phyloP scores from a whole-genome alignment of 352 stramenopile species.

The Phytophthora citrophthora region DNA sequence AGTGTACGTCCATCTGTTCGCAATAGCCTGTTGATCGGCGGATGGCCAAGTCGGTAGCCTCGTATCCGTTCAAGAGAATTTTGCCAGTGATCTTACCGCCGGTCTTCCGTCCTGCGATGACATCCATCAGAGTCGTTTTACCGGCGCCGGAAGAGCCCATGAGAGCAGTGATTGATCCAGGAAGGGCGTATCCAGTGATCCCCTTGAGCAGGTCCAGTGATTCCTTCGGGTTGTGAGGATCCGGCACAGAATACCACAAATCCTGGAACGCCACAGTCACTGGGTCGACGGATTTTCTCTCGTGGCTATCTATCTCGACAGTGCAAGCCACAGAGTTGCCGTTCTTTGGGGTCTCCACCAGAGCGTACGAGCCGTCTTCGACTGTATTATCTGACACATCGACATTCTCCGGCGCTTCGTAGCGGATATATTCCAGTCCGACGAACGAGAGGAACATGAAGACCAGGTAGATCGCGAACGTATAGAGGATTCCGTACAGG shows the following conservation, averaged over 20 bases:
- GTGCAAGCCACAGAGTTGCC: slow-evolving; percentile 3
- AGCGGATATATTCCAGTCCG: slow-evolving; percentile 21
- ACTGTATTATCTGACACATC: slow-evolving; percentile 15
- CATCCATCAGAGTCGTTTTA: slow-evolving; percentile 31
- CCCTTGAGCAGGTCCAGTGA: slow-evolving; percentile 44
- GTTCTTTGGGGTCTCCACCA: slow-evolving; percentile 27
- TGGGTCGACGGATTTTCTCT: slow-evolving; percentile 19
- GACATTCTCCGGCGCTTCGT: slow-evolving; percentile 22
- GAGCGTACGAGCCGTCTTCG: slow-evolving; percentile 14
- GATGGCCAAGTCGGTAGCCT: slow-evolving; percentile 22
- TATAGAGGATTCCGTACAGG: slow-evolving; percentile 21
- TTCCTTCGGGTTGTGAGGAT: slow-evolving; percentile 42
- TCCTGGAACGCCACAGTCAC: slow-evolving; percentile 45
- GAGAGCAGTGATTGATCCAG: slow-evolving; percentile 32
- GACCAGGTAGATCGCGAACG: slow-evolving; percentile 17
- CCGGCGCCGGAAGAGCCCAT: slow-evolving; percentile 71
- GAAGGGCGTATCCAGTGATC: slow-evolving; percentile 26
- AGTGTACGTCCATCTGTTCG: slow-evolving; percentile 18
- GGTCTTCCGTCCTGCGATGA: slow-evolving; percentile 24
- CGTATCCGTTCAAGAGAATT: slow-evolving; percentile 29
- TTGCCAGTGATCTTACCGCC: slow-evolving; percentile 25
- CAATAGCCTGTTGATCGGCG: slow-evolving; percentile 21
- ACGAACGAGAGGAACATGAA: slow-evolving; percentile 31
- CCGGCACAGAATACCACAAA: slow-evolving; percentile 57
- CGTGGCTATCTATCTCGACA: slow-evolving; percentile 15